These are phyloP conservation scores for Tulasnella sp. DNA, from an alignment of 768 basidiomycete species.

Conservation along the genomic window DNA sequence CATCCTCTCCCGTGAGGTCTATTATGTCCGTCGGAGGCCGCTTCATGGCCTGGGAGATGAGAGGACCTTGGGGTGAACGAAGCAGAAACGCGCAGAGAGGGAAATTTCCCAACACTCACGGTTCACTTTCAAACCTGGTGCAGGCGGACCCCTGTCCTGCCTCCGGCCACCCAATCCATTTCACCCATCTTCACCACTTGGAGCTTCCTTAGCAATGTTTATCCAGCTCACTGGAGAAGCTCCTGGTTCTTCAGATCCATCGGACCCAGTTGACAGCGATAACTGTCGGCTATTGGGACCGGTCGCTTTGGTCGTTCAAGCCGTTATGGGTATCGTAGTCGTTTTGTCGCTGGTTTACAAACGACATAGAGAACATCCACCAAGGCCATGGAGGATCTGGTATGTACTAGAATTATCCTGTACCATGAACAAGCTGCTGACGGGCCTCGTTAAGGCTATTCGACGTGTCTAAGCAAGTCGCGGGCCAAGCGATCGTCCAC, in stretches of 20 bases:
- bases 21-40: not conserved
- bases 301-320: conserved; percentile 58
- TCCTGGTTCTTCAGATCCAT: not conserved
- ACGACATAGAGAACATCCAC: conserved; percentile 74
- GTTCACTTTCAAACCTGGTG: not conserved
- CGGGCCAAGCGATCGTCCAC: conserved; percentile 79
- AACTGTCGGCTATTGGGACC: conserved; percentile 43
- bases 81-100: not conserved
- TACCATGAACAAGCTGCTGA: not conserved
- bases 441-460: conserved; percentile 52
- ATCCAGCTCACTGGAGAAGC: not conserved
- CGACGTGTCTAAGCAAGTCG: conserved; percentile 86
- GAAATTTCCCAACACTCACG: not conserved
- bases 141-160: not conserved
- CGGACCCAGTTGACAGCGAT: conserved; percentile 36
- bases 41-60: not conserved
- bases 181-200: not conserved
- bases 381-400: conserved; percentile 92
- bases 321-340: conserved; percentile 84
- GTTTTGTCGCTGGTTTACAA: conserved; percentile 80
- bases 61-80: not conserved
- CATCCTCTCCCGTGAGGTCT: not conserved
- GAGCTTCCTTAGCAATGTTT: not conserved
- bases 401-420: conserved; percentile 31
- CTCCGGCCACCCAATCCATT: not conserved